Evolutionary conservation across 257 asterid genomes (phyloP).

Genomic region (Gardenia jasminoides): DNA sequence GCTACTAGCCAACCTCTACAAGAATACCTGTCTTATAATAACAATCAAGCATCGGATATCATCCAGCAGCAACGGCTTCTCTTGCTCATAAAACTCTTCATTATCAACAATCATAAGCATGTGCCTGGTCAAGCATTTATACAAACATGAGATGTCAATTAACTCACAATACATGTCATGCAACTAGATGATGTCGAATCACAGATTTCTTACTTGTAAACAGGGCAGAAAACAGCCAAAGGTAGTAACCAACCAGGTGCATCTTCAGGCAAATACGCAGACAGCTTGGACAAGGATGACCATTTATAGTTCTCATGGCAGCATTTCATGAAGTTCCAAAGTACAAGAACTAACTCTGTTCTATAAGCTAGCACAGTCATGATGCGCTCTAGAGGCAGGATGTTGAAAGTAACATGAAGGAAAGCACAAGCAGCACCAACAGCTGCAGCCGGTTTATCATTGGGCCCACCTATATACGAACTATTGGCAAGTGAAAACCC

Average conservation of each 20-base stretch:
- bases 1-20: conserved; percentile 5
- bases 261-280: conserved; percentile 64
- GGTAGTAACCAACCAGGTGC: conserved; percentile 89
- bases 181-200: conserved; percentile 11
- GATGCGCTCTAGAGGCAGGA: conserved; percentile 77
- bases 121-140: conserved; percentile 57
- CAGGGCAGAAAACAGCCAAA: conserved; percentile 91
- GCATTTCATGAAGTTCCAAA: conserved; percentile 87
- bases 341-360: conserved; percentile 78
- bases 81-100: conserved; percentile 95
- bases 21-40: conserved; percentile 79
- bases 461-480: conserved; percentile 46
- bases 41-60: conserved; percentile 80
- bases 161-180: conserved; percentile 18
- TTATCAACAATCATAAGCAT: conserved; percentile 92
- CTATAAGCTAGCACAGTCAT: conserved; percentile 94
- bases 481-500: conserved; percentile 41
- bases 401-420: conserved; percentile 69
- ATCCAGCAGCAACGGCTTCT: conserved; percentile 76
- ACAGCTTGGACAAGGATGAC: conserved; percentile 70
- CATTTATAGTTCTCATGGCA: conserved; percentile 75
- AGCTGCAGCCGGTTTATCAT: conserved; percentile 63
- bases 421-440: conserved; percentile 89
- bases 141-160: conserved; percentile 11
- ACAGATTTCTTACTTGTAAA: conserved; percentile 69